phyloP scores from a whole-genome alignment of 1,284 basidiomycete species.

The Laetiporus sulphureus region DNA sequence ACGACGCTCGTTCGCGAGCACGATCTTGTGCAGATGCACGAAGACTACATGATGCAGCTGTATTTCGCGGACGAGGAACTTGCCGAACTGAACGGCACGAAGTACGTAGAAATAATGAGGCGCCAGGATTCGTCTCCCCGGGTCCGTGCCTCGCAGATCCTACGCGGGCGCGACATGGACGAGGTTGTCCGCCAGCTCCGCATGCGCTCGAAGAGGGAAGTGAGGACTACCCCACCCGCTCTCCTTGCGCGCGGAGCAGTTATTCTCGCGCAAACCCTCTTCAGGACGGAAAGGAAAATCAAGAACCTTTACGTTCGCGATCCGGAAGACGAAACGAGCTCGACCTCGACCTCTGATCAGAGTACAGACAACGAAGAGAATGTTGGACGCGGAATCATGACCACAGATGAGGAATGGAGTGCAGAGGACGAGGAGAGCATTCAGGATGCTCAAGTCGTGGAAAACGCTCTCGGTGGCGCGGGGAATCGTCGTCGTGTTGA shows the following conservation, averaged over 20 bases:
- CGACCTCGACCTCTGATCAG: too few relatives aligned
- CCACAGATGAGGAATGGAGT: too few relatives aligned
- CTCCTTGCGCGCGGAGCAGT: constrained; percentile 2
- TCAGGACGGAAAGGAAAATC: constrained; percentile 5
- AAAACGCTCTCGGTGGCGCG: too few relatives aligned
- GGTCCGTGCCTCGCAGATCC: background rate
- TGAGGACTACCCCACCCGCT: background rate
- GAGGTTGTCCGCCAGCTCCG: constrained; percentile 6
- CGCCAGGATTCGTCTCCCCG: background rate
- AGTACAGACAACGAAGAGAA: too few relatives aligned
- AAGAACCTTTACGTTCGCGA: too few relatives aligned
- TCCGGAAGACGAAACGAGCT: too few relatives aligned
- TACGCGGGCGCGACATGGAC: constrained; percentile 3
- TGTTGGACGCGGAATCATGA: too few relatives aligned
- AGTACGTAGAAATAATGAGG: background rate
- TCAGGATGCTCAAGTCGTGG: too few relatives aligned
- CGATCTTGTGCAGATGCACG: constrained; percentile 2
- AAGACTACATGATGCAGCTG: constrained; percentile 8
- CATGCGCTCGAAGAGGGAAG: constrained; percentile 6
- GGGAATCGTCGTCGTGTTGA: too few relatives aligned
- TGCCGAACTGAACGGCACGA: constrained; percentile 4
- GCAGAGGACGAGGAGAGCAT: too few relatives aligned
- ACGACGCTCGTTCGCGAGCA: background rate
- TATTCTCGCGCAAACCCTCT: constrained; percentile 6
- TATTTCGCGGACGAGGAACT: constrained; percentile 7